Evolutionary conservation across 495 filamentous ascomycete genomes (phyloP), one percentile per base, ranked within the genome.

Genomic region (Xanthoparmelia taractica): DNA sequence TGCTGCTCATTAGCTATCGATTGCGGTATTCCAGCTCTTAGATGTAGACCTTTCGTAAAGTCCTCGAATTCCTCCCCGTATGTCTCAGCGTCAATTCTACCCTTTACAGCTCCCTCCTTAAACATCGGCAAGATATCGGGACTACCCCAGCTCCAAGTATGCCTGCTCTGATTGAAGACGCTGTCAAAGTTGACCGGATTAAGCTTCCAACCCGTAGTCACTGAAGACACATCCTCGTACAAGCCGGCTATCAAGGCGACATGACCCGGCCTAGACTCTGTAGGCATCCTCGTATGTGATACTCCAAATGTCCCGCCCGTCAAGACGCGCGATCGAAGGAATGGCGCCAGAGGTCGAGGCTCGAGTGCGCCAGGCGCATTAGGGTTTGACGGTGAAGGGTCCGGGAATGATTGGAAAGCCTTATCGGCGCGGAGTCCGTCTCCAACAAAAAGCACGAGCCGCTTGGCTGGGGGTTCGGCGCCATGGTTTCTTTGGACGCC

Each of bases 61-160:
- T 99, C 93, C 75, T 99, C 95, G 57, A 84, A 81, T 57, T 96
- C 92, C 36, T 88, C 84, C 25, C 79, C 83, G 71, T 99, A 99
- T 50, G 79, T 89, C 61, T 88, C 87, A 27, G 89, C 86, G 73
- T 96, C 90, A 13, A 99, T 86, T 62, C 88, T 81, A 0, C 90
- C 90, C 8, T 90, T 89, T n/a, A 87, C 85, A 11, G 94, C 95
- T 1, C 95, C 95, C 65, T 93, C 84, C 71, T 95, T 84, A 71
- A 99, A 99, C 95, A 99, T 99, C 15, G 85, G 90, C 58, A 97
- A 76, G 69, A 99, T 99, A 77, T 99, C 95, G 17, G 93, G 93
- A 69, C 93, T 97, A 11, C 95, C 94, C 95, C 95, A 99, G 73
- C 91, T 93, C 95, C 95, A 99, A 6, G 95, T 97, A 75, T 97